A percentile compares a stretch with the other conserved stretches of the same genome.
These are phyloP conservation scores for Wallemia mellicola DNA, from an alignment of 1,284 basidiomycete species.

Conservation along the genomic window DNA sequence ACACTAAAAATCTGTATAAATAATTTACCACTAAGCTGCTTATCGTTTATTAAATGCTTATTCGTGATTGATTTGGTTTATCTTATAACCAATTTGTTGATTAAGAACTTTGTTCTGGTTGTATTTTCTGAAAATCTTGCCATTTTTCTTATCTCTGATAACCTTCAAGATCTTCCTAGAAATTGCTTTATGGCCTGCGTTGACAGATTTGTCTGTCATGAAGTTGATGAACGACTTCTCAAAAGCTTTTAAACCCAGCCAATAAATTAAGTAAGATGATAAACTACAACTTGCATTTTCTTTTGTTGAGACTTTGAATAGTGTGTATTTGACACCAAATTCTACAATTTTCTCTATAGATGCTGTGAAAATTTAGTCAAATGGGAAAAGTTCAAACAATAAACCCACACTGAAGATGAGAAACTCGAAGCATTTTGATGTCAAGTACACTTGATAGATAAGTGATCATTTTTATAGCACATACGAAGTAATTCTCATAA, in stretches of 20 bases:
- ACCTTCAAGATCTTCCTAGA: neutral
- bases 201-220: neutral
- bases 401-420: neutral
- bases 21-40: no score
- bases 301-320: neutral
- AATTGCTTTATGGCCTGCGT: neutral
- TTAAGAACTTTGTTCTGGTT: neutral
- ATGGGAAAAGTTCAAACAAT: neutral
- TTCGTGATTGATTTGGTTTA: no score
- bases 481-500: constrained; percentile 56
- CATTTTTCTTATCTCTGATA: neutral
- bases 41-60: neutral
- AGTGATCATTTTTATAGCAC: constrained; percentile 60
- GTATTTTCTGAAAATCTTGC: neutral
- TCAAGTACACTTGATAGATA: constrained; percentile 28
- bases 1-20: no score
- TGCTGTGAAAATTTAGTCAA: neutral
- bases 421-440: neutral
- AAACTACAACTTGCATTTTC: neutral
- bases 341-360: neutral
- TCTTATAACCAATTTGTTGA: no score
- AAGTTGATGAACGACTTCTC: neutral
- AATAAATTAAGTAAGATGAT: neutral
- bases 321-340: neutral
- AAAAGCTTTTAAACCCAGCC: neutral